phyloP scores from a whole-genome alignment of 2,329 filamentous ascomycete genomes.

The Cladosporium sp. region DNA sequence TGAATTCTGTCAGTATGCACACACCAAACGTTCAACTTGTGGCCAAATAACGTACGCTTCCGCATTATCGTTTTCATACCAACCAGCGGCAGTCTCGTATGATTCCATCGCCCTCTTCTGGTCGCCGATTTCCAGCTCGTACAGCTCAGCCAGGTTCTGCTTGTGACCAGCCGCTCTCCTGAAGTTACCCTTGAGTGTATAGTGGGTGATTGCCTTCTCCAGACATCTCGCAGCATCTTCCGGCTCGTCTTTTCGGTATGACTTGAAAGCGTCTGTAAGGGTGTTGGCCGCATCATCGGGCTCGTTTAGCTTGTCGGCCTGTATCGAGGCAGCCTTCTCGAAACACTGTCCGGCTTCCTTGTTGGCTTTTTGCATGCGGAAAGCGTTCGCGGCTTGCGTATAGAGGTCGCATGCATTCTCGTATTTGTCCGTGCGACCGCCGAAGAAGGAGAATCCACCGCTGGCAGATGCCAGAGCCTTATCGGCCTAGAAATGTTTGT shows the following conservation, averaged over 20 bases:
- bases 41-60: constrained; percentile 59
- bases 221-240: constrained; percentile 78
- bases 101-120: constrained; percentile 72
- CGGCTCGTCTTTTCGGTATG: constrained; percentile 81
- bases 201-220: constrained; percentile 75
- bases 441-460: constrained; percentile 85
- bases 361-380: constrained; percentile 80
- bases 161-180: constrained; percentile 85
- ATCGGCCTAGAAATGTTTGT: constrained; percentile 64
- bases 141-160: constrained; percentile 82
- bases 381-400: constrained; percentile 84
- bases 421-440: constrained; percentile 81
- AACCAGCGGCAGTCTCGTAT: constrained; percentile 80
- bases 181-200: constrained; percentile 86
- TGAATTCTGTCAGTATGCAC: constrained; percentile 35
- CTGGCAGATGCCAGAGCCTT: constrained; percentile 71
- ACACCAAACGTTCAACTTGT: neutral
- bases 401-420: constrained; percentile 86
- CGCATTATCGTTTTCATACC: constrained; percentile 86
- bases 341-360: constrained; percentile 84
- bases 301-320: constrained; percentile 77
- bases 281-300: constrained; percentile 90
- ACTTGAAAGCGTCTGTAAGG: constrained; percentile 87
- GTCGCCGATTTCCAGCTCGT: constrained; percentile 77
- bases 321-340: constrained; percentile 76